Evolutionary conservation across 169 alveolate species (phyloP), one percentile per base, ranked within the genome.

Genomic region (Plasmodium berghei): DNA sequence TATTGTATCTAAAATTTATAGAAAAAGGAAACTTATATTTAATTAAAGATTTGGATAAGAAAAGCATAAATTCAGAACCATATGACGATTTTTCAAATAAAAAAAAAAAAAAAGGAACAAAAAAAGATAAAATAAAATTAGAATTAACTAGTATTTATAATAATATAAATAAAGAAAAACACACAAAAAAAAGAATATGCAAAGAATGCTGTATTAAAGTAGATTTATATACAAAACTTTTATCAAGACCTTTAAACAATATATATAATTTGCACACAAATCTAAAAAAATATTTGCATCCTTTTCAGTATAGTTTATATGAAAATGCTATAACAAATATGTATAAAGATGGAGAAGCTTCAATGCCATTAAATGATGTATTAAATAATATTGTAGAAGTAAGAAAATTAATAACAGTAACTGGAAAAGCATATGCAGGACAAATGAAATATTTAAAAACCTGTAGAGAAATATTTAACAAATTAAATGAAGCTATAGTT

Each of bases 101-200:
- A 49, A 24, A 52, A 48, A 75, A 62, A 75, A 75, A 75, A 48
- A 77, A 63, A 56, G 89, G 89, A 5, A 77, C 89, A 3, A 77
- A 77, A 77, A 77, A 77, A 69, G 77, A 77, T 54, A 63, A 63
- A 64, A 77, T 77, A 0, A 77, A 77, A 24, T 55, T 77, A 63
- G 77, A 77, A 77, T 55, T 77, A 22, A 77, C 89, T 10, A 77
- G 89, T 55, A 77, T 77, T 40, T 77, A 77, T 58, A 77, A 77
- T 56, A 77, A 77, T 20, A 77, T 77, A 46, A 77, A 77, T 77
- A 77, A 77, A 77, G 89, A 77, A 77, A 77, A 77, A 77, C 89
- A 77, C 59, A 77, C 69, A 9, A 77, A 77, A 77, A 77, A 77
- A 77, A 77, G 89, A 48, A 77, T 77, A 66, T 77, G 89, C 45